Conservation (phyloP, 768 basidiomycete genomes). For the Tricholoma matsutake region DNA sequence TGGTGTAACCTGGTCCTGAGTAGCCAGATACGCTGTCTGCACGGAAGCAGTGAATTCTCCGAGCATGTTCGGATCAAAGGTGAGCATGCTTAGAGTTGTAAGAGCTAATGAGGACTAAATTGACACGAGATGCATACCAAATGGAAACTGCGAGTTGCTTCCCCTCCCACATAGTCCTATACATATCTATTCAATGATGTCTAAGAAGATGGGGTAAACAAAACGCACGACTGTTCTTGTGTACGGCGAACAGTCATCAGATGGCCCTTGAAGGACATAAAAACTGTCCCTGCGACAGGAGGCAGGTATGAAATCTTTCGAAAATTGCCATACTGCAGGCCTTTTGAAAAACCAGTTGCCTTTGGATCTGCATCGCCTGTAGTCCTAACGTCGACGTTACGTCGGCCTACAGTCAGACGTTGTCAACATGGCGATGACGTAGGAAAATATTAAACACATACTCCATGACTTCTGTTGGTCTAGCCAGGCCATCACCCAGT, state of each 20-base stretch:
- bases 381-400: conserved; percentile 31
- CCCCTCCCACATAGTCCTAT: conserved; percentile 65
- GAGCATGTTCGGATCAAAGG: background rate
- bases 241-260: conserved; percentile 35
- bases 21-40: background rate
- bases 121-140: background rate
- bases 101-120: background rate
- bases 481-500: conserved; percentile 70
- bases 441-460: background rate
- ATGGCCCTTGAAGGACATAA: conserved; percentile 47
- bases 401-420: conserved; percentile 6
- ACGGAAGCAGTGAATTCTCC: background rate
- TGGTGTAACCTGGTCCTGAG: background rate
- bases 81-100: background rate
- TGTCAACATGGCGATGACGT: background rate
- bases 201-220: conserved; percentile 30
- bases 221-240: conserved; percentile 12
- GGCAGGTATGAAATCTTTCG: conserved; percentile 43
- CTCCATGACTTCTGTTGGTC: conserved; percentile 51
- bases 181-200: conserved; percentile 55
- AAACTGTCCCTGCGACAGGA: conserved; percentile 32
- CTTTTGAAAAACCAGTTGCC: conserved; percentile 19
- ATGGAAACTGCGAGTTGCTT: background rate
- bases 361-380: background rate
- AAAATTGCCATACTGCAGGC: conserved; percentile 42